These are phyloP conservation scores for Globisporangium rhizosaccharum DNA, from an alignment of 352 stramenopile species.

Conservation along the genomic window DNA sequence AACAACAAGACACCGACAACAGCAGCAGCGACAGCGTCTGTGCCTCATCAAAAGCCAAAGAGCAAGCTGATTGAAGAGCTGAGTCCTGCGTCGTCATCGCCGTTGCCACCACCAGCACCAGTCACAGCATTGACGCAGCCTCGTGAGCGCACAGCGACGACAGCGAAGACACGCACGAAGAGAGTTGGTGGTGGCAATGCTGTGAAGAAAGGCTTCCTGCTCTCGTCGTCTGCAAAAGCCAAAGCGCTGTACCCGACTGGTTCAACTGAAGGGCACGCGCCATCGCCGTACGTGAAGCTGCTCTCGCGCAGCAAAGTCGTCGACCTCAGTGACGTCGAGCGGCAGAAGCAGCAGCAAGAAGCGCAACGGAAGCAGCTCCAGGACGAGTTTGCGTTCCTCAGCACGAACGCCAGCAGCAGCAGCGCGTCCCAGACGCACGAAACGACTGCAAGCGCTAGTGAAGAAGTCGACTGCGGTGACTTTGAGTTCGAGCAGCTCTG, in stretches of 20 bases:
- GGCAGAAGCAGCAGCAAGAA: constrained; percentile 28
- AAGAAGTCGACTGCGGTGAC: constrained; percentile 53
- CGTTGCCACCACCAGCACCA: neutral
- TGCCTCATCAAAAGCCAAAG: constrained; percentile 1
- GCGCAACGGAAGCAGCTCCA: constrained; percentile 16
- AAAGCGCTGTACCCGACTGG: constrained; percentile 68
- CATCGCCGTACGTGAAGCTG: constrained; percentile 77
- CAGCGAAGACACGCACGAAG: constrained; percentile 11
- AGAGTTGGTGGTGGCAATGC: constrained; percentile 3
- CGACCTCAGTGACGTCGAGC: constrained; percentile 49
- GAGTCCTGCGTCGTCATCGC: neutral
- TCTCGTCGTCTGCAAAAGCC: constrained; percentile 9
- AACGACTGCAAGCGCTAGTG: neutral
- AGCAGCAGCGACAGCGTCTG: neutral
- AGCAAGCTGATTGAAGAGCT: constrained; percentile 6
- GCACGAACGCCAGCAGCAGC: constrained; percentile 1
- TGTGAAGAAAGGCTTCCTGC: constrained; percentile 75
- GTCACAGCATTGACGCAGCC: constrained; percentile 1
- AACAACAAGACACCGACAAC: neutral
- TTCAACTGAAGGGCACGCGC: constrained; percentile 54
- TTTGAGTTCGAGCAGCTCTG: constrained; percentile 80
- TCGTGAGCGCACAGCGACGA: neutral
- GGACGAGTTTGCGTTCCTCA: constrained; percentile 22
- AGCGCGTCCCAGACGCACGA: neutral
- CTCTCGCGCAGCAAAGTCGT: constrained; percentile 78